These are phyloP conservation scores for Aspergillus sp. DNA, from an alignment of 2,329 filamentous ascomycete genomes.

Conservation along the genomic window DNA sequence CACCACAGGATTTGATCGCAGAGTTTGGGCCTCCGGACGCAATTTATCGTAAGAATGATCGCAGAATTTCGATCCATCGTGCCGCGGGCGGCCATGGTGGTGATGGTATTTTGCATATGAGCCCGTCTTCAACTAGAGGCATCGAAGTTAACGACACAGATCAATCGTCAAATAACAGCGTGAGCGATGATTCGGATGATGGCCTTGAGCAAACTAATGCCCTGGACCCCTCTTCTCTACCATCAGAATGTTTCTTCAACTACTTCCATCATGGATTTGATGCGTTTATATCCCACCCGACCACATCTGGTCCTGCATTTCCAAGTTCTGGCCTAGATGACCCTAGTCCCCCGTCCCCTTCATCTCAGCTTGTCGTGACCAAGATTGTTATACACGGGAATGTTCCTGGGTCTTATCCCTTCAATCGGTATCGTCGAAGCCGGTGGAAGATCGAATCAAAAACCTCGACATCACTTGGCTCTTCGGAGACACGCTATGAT, in stretches of 20 bases:
- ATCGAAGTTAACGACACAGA: slow-evolving; percentile 64
- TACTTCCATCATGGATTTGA: slow-evolving; percentile 97
- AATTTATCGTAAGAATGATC: slow-evolving; percentile 88
- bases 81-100: slow-evolving; percentile 28
- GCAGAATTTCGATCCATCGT: slow-evolving; percentile 79
- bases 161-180: slow-evolving; percentile 70
- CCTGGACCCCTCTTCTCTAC: slow-evolving; percentile 56
- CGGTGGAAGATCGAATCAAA: slow-evolving; percentile 72
- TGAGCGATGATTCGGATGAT: slow-evolving; percentile 66
- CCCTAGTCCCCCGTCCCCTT: slow-evolving; percentile 27
- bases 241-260: slow-evolving; percentile 78
- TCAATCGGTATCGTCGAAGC: slow-evolving; percentile 88
- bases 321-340: slow-evolving; percentile 49
- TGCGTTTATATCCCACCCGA: slow-evolving; percentile 79
- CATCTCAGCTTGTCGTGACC: slow-evolving; percentile 74
- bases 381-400: slow-evolving; percentile 95
- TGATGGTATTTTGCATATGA: slow-evolving; percentile 35
- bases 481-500: slow-evolving; percentile 77
- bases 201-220: slow-evolving; percentile 57
- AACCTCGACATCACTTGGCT: slow-evolving; percentile 50
- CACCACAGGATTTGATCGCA: slow-evolving; percentile 84
- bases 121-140: slow-evolving; percentile 35
- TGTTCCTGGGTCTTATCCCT: slow-evolving; percentile 91
- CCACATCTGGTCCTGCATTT: slow-evolving; percentile 62
- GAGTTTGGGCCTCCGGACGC: slow-evolving; percentile 92